Base-by-base conservation (phyloP, 306 rosid species). In the Prinsepia uniflora region DNA sequence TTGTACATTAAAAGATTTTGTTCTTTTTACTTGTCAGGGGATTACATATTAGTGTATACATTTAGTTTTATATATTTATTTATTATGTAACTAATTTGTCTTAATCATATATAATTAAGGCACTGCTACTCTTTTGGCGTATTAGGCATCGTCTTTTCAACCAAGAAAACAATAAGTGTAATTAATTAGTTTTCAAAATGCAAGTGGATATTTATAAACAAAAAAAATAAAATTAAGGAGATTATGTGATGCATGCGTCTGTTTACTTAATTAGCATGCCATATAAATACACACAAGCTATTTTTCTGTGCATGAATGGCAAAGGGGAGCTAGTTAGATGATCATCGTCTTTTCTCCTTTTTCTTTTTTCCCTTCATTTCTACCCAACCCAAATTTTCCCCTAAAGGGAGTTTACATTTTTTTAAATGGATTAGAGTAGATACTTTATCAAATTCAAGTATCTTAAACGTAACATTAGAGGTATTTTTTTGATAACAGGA, bases 251-350 rank as follows among this genome's bases (percentile, higher is more conserved):
- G 36, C 47, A 73, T 60, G 58, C 12, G 7, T 41, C 30, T 24
- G 70, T 50, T 73, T 66, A 55, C 71, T 65, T 64, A 65, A 61
- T 64, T 55, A 61, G 66, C 30, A 14, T 52, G 46, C 11, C 46
- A 65, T 30, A 8, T 36, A 50, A 65, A 30, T 19, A 65, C 71
- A 19, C 8, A 50, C n/a, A 68, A 36, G 17, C 30, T 39, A 49
- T 10, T 12, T 13, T 66, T 66, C 10, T 49, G 24, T 9, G 39
- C 43, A 58, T 14, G 8, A 46, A 12, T 3, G 56, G 22, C 17
- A 46, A 45, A 24, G 22, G 22, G 2, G 30, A 8, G 41, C 20
- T 3, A 19, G 19, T 30, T 13, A 70, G 57, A 46, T 2, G 46
- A 45, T 9, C 36, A 46, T 60, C 40, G 11, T 41, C 19, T 42